Conservation (phyloP, 371 early-diverging fungal genomes). For the Mucor lusitanicus region DNA sequence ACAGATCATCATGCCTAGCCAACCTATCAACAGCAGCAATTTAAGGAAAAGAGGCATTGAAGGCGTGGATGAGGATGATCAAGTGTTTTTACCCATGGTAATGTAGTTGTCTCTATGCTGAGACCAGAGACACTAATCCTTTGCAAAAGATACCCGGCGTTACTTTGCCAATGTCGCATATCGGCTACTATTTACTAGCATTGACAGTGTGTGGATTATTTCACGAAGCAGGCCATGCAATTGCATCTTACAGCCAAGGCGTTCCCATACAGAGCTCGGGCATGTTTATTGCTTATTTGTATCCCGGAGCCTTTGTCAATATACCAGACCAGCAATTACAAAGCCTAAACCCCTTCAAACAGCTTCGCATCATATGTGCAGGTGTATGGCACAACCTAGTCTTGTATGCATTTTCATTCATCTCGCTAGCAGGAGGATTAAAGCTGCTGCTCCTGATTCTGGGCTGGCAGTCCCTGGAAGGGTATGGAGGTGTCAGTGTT, state of each 20-base stretch:
- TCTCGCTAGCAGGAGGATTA: slow-evolving; percentile 56
- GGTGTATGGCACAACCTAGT: slow-evolving; percentile 86
- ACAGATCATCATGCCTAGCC: slow-evolving; percentile 6
- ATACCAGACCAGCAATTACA: slow-evolving; percentile 56
- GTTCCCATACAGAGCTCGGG: slow-evolving; percentile 71
- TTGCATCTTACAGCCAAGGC: slow-evolving; percentile 69
- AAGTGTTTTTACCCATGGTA: slow-evolving; percentile 67
- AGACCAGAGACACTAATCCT: neutral
- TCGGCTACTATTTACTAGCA: slow-evolving; percentile 71
- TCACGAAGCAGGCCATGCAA: slow-evolving; percentile 85
- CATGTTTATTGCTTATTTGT: slow-evolving; percentile 71
- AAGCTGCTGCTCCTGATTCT: slow-evolving; percentile 41
- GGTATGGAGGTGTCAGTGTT: slow-evolving; percentile 62
- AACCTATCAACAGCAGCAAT: neutral
- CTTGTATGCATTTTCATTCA: slow-evolving; percentile 48
- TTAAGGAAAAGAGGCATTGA: slow-evolving; percentile 7
- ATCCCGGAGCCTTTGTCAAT: slow-evolving; percentile 89
- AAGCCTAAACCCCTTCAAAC: slow-evolving; percentile 47
- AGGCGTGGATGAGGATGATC: slow-evolving; percentile 41
- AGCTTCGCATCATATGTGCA: slow-evolving; percentile 75
- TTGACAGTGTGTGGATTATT: slow-evolving; percentile 67
- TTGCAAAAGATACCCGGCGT: slow-evolving; percentile 74
- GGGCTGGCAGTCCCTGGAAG: slow-evolving; percentile 58
- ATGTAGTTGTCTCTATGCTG: neutral
- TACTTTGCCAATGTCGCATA: slow-evolving; percentile 74